Evolutionary conservation across 805 yeast species (phyloP), one percentile per base, ranked within the genome.

Genomic region (Yarrowia porcina): DNA sequence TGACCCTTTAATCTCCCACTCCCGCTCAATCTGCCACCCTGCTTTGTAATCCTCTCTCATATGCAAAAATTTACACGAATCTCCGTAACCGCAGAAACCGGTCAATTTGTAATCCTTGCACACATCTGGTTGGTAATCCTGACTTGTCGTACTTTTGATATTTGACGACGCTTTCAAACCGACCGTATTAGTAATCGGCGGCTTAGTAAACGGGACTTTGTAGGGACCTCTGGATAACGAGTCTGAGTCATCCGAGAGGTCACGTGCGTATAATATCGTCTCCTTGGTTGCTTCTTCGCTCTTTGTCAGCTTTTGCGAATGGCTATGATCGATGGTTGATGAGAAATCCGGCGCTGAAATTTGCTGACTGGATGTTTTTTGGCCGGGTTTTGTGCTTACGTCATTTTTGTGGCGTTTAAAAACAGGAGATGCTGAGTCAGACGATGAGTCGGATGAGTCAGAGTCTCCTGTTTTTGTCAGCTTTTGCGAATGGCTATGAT

Each of bases 21-120:
- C 96, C 64, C 79, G 79, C 27, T 80, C 82, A 7, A 86, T 72
- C 64, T 86, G 84, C 83, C 85, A 83, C 30, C 86, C 89, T 50
- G 85, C 85, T 63, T 80, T 82, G 75, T 86, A 88, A 70, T 90
- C 96, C 68, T 90, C 97, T 73, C 99, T 76, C 15, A 89, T 83
- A 72, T 94, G 99, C 35, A 93, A 73, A 73, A 94, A 94, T 75
- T 94, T 94, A 77, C 99, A 94, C 35, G 94, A 87, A 69, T 94
- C 99, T 9, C 99, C 99, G 72, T 87, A 94, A 6, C 97, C 97
- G 79, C 99, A 94, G 71, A 85, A 92, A 0, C 99, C 99, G 0
- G 96, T 92, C 67, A 87, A 88, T 64, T 84, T 82, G 73, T 82
- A 94, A 73, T 94, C 98, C 70, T 93, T 94, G 72, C 99, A 94